Evolutionary conservation across 2,329 filamentous ascomycete genomes (phyloP), one percentile per base, ranked within the genome.

Genomic region (Stagonosporopsis vannaccii): DNA sequence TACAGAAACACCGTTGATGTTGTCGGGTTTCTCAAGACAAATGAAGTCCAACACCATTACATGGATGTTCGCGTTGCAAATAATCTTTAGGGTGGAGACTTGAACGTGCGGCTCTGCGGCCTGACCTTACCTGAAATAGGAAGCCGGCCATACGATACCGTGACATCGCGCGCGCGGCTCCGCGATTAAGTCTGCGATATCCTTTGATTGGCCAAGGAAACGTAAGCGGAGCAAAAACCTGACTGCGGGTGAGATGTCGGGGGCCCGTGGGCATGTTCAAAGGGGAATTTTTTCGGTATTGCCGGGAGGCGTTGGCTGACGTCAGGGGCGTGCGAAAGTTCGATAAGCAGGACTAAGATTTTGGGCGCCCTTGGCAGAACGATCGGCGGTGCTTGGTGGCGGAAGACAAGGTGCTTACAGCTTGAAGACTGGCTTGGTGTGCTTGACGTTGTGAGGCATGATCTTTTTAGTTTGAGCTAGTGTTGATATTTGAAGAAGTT

Each of bases 301-400:
- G 47, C 28, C 17, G 19, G 15, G 26, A 5, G 12, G n/a, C 26
- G 30, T 5, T 32, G 26, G 26, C 26, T 56, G 53, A 56, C 53
- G 53, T 56, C 42, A 46, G 39, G 39, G 47, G 48, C 47, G 53
- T 12, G 4, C 22, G 7, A 30, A 37, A n/a, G 26, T 8, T 41
- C 30, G 42, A 47, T 47, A 28, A 8, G 22, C 30, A 20, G 36
- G 25, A 46, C 48, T 49, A 53, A 58, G 55, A 45, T 25, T 57
- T 57, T 37, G 39, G 44, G 55, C 55, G 44, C 19, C 5, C 49
- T 58, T 58, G 55, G 55, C 55, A 42, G 30, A 44, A 45, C 17
- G 54, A 52, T 57, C 32, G 48, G 25, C 43, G n/a, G 39, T 45
- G 55, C 55, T 58, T 52, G 39, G 39, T 52, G 49, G 35, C 41